Conservation (phyloP, 257 asterid genomes). For the Verbena officinalis region DNA sequence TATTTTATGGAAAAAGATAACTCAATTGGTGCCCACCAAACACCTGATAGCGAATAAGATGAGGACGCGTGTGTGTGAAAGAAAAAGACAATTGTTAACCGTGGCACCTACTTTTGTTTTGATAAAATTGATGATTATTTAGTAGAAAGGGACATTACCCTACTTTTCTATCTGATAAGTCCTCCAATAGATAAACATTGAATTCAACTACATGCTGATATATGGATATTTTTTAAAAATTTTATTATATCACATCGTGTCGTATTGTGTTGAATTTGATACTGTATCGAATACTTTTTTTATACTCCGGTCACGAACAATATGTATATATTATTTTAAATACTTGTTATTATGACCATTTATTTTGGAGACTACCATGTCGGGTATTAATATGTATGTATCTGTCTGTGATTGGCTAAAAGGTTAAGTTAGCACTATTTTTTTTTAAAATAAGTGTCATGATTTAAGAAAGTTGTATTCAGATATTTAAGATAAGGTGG, state of each 20-base stretch:
- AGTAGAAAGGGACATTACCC: constrained; percentile 30
- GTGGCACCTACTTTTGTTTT: constrained; percentile 36
- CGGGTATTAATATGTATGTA: neutral
- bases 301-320: no score
- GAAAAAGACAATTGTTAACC: constrained; percentile 13
- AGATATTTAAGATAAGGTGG: neutral
- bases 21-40: constrained; percentile 19
- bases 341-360: no score
- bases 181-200: constrained; percentile 24
- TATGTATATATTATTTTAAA: no score
- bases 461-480: neutral
- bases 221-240: no score
- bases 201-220: constrained; percentile 4
- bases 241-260: no score
- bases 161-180: constrained; percentile 37
- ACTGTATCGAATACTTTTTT: no score
- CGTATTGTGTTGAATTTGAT: no score
- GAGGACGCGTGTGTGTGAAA: constrained; percentile 23
- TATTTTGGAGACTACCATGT: no score
- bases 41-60: constrained; percentile 22
- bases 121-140: constrained; percentile 40
- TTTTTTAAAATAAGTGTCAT: constrained; percentile 5
- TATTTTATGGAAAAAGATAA: constrained; percentile 3
- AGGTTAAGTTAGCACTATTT: neutral
- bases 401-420: neutral